These are phyloP conservation scores for Rhodotorula kratochvilovae DNA, from an alignment of 768 basidiomycete genomes.

Conservation along the genomic window DNA sequence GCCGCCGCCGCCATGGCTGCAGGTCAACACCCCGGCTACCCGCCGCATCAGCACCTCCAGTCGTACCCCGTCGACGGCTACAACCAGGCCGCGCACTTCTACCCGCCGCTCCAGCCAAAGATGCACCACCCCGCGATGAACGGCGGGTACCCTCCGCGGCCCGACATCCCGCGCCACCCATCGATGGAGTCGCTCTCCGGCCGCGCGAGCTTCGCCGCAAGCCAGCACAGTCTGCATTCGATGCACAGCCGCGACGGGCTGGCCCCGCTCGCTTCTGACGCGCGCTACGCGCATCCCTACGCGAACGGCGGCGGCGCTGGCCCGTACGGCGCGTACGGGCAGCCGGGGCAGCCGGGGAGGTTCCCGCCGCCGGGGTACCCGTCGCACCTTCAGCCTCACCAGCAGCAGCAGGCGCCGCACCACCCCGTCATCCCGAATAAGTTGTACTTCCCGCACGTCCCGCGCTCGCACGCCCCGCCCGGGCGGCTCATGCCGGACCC, in stretches of 20 bases:
- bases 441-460: constrained; percentile 30
- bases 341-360: not conserved
- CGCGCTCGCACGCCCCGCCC: not conserved
- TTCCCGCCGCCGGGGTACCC: not conserved
- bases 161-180: constrained; percentile 12
- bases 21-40: constrained; percentile 10
- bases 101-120: constrained; percentile 1
- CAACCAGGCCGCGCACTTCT: constrained; percentile 1
- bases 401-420: not conserved
- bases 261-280: not conserved
- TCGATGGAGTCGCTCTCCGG: constrained; percentile 30
- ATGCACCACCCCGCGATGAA: too few relatives aligned
- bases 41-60: not conserved
- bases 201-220: constrained; percentile 5
- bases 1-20: not conserved
- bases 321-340: not conserved
- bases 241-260: not conserved
- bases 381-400: not conserved
- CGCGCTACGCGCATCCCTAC: not conserved
- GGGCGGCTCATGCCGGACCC: not conserved
- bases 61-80: constrained; percentile 1
- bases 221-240: not conserved
- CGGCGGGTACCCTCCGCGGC: not conserved
- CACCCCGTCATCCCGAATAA: constrained; percentile 6
- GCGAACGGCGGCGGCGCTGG: not conserved